These are phyloP conservation scores for Tetrahymena elliotti DNA, from an alignment of 73 alveolate genomes.

Conservation along the genomic window DNA sequence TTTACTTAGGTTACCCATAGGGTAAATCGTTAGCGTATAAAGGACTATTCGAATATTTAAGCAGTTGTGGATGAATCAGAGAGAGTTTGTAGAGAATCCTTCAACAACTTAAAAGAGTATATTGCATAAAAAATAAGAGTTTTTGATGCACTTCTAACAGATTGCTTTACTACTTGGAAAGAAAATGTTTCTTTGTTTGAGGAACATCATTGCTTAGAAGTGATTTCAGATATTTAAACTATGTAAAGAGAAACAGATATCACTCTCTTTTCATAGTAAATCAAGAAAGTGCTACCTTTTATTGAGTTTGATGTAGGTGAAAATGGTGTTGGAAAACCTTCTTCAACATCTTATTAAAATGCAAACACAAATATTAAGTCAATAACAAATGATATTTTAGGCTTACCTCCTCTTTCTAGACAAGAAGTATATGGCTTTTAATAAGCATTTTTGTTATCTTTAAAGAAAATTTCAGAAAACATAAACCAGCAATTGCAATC, in stretches of 20 bases:
- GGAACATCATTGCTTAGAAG: background rate
- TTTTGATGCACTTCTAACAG: background rate
- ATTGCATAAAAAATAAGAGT: background rate
- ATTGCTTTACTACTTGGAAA: background rate
- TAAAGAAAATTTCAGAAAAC: background rate
- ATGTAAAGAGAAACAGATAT: background rate
- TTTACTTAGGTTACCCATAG: background rate
- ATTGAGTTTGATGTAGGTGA: background rate
- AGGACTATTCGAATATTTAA: background rate
- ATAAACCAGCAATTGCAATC: background rate
- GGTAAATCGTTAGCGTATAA: background rate
- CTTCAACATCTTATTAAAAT: background rate
- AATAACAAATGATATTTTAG: background rate
- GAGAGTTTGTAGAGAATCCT: background rate
- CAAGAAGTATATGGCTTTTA: background rate
- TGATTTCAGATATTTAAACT: background rate
- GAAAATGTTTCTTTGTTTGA: background rate
- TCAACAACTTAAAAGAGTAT: background rate
- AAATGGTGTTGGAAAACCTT: background rate
- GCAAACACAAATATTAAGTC: background rate
- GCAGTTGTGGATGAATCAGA: background rate
- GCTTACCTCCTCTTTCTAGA: background rate
- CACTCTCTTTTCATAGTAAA: background rate
- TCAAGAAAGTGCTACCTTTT: background rate
- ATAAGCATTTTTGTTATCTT: background rate